A percentile compares a stretch with the other conserved stretches of the same genome.
These are phyloP conservation scores for Gyrodon lividus DNA, from an alignment of 768 basidiomycete species.

Conservation along the genomic window DNA sequence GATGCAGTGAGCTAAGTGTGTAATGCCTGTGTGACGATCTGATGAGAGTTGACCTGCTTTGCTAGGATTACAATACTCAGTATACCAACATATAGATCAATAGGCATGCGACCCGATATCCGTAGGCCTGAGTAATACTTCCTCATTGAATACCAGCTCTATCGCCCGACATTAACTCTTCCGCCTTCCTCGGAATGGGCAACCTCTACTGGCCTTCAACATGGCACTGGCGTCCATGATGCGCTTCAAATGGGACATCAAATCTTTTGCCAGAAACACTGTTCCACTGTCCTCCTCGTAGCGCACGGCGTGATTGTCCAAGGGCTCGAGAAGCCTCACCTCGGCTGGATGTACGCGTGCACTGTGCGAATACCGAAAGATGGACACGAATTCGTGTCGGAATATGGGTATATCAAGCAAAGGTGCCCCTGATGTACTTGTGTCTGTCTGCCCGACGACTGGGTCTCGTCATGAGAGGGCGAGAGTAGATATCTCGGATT, in stretches of 20 bases:
- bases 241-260: constrained; percentile 27
- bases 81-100: not conserved
- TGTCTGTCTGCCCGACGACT: constrained; percentile 18
- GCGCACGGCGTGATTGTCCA: constrained; percentile 45
- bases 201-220: constrained; percentile 11
- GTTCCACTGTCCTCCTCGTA: constrained; percentile 61
- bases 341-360: constrained; percentile 35
- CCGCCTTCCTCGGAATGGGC: constrained; percentile 5
- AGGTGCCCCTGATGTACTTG: constrained; percentile 12
- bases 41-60: constrained; percentile 2
- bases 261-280: constrained; percentile 55
- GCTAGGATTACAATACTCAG: constrained; percentile 21
- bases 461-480: not conserved
- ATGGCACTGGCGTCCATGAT: constrained; percentile 27
- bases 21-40: not conserved
- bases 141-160: not conserved
- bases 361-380: constrained; percentile 58
- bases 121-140: not conserved
- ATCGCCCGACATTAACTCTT: constrained; percentile 5
- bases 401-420: constrained; percentile 28
- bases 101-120: constrained; percentile 5
- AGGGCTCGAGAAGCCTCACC: constrained; percentile 50
- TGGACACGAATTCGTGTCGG: constrained; percentile 59
- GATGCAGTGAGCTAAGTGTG: not conserved
- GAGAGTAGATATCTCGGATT: not conserved